phyloP scores from a whole-genome alignment of 2,329 filamentous ascomycete genomes.

The Knufia petricola region DNA sequence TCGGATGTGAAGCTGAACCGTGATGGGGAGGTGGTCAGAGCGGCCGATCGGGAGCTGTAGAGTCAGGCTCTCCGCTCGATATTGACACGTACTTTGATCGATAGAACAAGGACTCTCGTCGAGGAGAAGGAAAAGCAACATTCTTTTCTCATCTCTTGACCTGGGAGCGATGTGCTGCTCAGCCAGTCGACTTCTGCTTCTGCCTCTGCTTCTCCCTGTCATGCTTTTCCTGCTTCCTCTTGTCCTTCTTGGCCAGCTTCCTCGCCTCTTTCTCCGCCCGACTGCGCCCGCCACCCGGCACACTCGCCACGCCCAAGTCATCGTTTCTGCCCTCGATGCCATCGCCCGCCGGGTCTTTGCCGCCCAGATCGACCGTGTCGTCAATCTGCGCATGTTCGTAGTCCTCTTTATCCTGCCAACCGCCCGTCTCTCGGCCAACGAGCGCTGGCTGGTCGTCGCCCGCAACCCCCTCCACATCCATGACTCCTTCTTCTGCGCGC shows the following conservation, averaged over 20 bases:
- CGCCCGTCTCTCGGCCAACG: constrained; percentile 7
- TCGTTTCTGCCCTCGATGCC: constrained; percentile 27
- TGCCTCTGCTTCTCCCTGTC: constrained; percentile 26
- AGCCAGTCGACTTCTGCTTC: constrained; percentile 13
- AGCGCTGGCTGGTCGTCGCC: constrained; percentile 2
- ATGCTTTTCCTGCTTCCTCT: constrained; percentile 37
- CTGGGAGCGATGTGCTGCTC: constrained; percentile 4
- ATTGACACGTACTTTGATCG: too few species aligned
- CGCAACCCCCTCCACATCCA: background rate
- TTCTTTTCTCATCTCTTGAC: constrained; percentile 5
- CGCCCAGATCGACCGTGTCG: constrained; percentile 13
- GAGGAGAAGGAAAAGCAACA: background rate
- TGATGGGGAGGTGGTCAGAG: constrained; percentile 53
- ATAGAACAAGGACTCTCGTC: background rate
- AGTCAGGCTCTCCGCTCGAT: background rate
- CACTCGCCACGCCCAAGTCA: constrained; percentile 16
- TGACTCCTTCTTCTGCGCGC: constrained; percentile 1
- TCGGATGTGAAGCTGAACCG: constrained; percentile 37
- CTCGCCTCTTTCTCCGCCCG: constrained; percentile 41
- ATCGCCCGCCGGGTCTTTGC: constrained; percentile 28
- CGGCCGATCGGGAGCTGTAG: constrained; percentile 67
- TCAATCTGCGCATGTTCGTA: constrained; percentile 16
- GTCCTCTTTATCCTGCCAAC: constrained; percentile 20
- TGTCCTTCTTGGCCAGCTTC: constrained; percentile 48
- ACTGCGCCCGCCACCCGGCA: constrained; percentile 12